Percentiles rank a stretch among this genome's conserved stretches.
These are phyloP conservation scores for Wickerhamomyces silvicola DNA, from an alignment of 805 yeast species.

Conservation along the genomic window DNA sequence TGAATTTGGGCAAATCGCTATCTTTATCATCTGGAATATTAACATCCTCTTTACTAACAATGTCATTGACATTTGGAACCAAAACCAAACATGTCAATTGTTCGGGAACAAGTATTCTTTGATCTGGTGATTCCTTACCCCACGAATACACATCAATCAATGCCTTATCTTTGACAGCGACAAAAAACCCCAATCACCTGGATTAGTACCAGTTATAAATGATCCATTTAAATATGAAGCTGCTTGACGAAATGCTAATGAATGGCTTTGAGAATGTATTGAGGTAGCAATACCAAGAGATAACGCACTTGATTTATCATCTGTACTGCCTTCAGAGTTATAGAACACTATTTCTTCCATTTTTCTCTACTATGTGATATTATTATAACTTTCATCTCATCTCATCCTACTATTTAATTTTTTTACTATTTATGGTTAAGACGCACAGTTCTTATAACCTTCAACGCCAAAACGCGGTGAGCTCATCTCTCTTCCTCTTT, in stretches of 20 bases:
- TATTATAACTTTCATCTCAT: background rate
- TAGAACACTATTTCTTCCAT: slow-evolving; percentile 50
- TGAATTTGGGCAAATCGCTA: slow-evolving; percentile 31
- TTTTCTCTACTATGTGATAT: background rate
- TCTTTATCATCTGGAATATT: slow-evolving; percentile 15
- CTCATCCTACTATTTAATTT: background rate
- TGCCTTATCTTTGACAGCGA: slow-evolving; percentile 67
- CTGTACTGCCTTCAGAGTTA: slow-evolving; percentile 36
- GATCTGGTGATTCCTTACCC: slow-evolving; percentile 68
- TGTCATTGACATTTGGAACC: slow-evolving; percentile 25
- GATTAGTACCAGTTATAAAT: slow-evolving; percentile 37
- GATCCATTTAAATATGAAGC: slow-evolving; percentile 44
- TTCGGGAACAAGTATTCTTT: slow-evolving; percentile 81
- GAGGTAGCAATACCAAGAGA: slow-evolving; percentile 36
- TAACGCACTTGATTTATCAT: slow-evolving; percentile 39
- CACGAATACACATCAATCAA: slow-evolving; percentile 64
- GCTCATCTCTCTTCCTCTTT: too few species aligned
- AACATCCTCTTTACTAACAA: slow-evolving; percentile 17
- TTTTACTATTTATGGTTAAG: background rate
- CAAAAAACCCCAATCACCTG: slow-evolving; percentile 37
- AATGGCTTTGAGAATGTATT: slow-evolving; percentile 35
- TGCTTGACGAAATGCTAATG: slow-evolving; percentile 40
- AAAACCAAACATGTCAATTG: slow-evolving; percentile 52
- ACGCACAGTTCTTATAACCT: background rate
- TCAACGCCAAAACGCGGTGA: too few species aligned